Conservation (phyloP, 768 basidiomycete genomes). For the Pleurotus djamor region DNA sequence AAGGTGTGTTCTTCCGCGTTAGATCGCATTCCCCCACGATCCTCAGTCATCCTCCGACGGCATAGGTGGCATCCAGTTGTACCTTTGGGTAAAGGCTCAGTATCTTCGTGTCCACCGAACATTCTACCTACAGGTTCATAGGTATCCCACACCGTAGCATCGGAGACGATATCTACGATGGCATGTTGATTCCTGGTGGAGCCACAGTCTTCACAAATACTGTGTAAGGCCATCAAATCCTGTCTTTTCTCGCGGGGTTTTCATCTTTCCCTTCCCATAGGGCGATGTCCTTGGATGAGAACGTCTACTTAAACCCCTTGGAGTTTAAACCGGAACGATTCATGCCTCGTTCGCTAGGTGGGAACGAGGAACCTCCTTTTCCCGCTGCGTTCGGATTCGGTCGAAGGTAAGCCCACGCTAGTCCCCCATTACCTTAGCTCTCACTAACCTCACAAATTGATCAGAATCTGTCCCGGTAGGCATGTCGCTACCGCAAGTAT, state of each 20-base stretch:
- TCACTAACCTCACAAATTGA: neutral
- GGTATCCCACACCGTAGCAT: neutral
- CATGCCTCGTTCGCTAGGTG: slow-evolving; percentile 7
- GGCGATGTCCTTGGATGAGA: neutral
- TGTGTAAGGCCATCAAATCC: neutral
- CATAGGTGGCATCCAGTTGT: slow-evolving; percentile 45
- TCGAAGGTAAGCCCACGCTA: slow-evolving; percentile 8
- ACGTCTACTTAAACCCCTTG: neutral
- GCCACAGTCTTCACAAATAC: slow-evolving; percentile 14
- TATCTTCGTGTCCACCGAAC: neutral
- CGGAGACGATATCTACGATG: slow-evolving; percentile 18
- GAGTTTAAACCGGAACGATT: slow-evolving; percentile 3
- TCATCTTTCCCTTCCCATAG: neutral
- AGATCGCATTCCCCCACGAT: neutral
- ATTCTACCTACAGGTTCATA: slow-evolving; percentile 7
- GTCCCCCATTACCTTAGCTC: neutral
- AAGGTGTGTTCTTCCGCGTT: slow-evolving; percentile 24
- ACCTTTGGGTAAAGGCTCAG: slow-evolving; percentile 27
- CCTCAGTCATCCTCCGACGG: neutral
- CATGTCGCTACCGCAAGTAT: slow-evolving; percentile 31
- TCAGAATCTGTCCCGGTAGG: slow-evolving; percentile 20
- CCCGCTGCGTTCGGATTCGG: slow-evolving; percentile 11
- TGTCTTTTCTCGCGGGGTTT: too few species aligned
- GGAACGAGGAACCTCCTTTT: slow-evolving; percentile 8
- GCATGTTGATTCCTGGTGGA: slow-evolving; percentile 16